Conservation (phyloP, 2,329 filamentous ascomycete species). For the Monilinia aucupariae region DNA sequence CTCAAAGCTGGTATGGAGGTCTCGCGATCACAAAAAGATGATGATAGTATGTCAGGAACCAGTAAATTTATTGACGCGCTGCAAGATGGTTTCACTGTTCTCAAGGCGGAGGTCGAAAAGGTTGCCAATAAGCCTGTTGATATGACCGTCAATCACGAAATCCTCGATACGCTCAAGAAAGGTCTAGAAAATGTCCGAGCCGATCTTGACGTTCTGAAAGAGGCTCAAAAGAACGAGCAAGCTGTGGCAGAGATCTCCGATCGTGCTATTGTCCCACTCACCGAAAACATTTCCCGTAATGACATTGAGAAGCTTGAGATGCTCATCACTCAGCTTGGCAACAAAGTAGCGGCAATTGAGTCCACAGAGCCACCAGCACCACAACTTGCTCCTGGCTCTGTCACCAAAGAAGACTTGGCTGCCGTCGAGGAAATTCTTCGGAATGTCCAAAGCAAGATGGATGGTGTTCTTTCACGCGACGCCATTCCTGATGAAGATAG, state of each 20-base stretch:
- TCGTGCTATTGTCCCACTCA: slow-evolving; percentile 42
- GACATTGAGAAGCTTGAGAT: slow-evolving; percentile 83
- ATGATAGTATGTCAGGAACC: slow-evolving; percentile 50
- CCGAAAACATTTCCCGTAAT: slow-evolving; percentile 55
- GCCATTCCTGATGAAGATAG: slow-evolving; percentile 39
- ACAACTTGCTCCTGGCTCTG: slow-evolving; percentile 38
- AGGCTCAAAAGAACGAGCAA: slow-evolving; percentile 39
- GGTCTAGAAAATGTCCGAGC: slow-evolving; percentile 69
- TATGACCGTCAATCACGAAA: slow-evolving; percentile 80
- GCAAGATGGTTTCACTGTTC: slow-evolving; percentile 76
- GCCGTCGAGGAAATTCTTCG: slow-evolving; percentile 50
- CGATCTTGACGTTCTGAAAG: slow-evolving; percentile 75
- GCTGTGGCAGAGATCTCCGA: slow-evolving; percentile 50
- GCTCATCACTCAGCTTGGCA: slow-evolving; percentile 73
- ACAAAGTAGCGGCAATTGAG: slow-evolving; percentile 78
- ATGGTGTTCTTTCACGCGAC: slow-evolving; percentile 44
- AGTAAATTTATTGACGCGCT: slow-evolving; percentile 85
- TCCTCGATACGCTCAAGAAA: slow-evolving; percentile 79
- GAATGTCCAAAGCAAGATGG: slow-evolving; percentile 54
- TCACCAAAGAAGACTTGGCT: slow-evolving; percentile 50
- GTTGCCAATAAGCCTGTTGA: slow-evolving; percentile 75
- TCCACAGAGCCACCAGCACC: slow-evolving; percentile 43
- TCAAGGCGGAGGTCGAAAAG: slow-evolving; percentile 71
- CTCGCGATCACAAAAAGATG: slow-evolving; percentile 35
- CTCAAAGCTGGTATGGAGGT: slow-evolving; percentile 63